Conservation (phyloP, 371 early-diverging fungal genomes). For the Coemansia sp. region DNA sequence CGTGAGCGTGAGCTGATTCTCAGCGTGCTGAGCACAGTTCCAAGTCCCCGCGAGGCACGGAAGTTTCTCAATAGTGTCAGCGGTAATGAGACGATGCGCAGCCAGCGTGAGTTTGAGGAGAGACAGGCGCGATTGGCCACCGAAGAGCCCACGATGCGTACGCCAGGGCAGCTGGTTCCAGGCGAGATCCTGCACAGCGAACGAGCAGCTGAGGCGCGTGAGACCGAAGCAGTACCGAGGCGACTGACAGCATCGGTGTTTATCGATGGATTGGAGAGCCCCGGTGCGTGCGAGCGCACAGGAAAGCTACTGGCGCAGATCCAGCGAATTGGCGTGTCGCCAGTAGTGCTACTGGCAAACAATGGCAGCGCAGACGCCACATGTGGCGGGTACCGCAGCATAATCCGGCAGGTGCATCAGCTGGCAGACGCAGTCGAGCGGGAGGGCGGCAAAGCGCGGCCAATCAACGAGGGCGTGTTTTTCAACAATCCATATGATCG, state of each 20-base stretch:
- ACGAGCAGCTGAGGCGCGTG: neutral
- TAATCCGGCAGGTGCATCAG: conserved; percentile 53
- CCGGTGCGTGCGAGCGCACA: conserved; percentile 57
- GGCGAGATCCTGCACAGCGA: conserved; percentile 31
- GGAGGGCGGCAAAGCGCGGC: conserved; percentile 73
- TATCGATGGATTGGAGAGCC: conserved; percentile 67
- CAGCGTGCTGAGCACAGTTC: conserved; percentile 59
- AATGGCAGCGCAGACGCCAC: neutral
- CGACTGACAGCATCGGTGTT: conserved; percentile 55
- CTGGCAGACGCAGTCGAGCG: conserved; percentile 72
- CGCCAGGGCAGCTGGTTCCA: conserved; percentile 12
- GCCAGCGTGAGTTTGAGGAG: conserved; percentile 37
- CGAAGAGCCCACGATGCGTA: conserved; percentile 9
- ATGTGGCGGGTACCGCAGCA: conserved; percentile 26
- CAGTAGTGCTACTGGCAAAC: conserved; percentile 31
- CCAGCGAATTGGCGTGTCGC: conserved; percentile 46
- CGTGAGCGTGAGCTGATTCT: conserved; percentile 48
- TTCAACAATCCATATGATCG: conserved; percentile 16
- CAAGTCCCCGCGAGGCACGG: conserved; percentile 74
- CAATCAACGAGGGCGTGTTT: conserved; percentile 61
- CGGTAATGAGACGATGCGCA: conserved; percentile 43
- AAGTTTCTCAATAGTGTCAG: conserved; percentile 68
- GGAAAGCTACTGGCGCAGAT: conserved; percentile 50
- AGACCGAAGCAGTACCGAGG: conserved; percentile 34
- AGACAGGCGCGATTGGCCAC: conserved; percentile 25